Conservation (phyloP, 305 asterid species). For the Fraxinus xanthoxyloides region DNA sequence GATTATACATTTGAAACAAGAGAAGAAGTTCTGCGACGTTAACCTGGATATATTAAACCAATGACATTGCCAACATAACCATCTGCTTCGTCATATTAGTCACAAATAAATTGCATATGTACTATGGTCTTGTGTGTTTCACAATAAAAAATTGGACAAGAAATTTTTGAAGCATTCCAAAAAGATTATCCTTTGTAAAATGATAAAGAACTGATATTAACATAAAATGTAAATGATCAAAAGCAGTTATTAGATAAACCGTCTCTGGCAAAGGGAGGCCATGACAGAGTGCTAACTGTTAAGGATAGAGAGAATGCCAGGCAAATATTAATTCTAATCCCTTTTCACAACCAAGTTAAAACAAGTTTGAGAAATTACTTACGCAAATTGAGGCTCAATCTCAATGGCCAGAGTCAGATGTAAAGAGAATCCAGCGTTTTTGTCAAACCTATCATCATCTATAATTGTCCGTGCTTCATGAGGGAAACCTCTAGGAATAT, state of each 20-base stretch:
- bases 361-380: constrained; percentile 32
- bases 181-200: neutral
- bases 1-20: neutral
- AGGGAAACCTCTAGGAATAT: constrained; percentile 79
- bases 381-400: constrained; percentile 84
- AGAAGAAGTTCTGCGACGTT: neutral
- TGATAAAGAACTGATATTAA: neutral
- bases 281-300: neutral
- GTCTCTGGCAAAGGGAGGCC: neutral
- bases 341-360: neutral
- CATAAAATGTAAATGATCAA: neutral
- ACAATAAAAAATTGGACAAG: neutral
- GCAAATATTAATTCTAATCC: neutral
- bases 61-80: neutral
- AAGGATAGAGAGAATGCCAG: neutral
- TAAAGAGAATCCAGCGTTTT: constrained; percentile 47
- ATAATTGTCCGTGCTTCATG: constrained; percentile 60
- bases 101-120: neutral
- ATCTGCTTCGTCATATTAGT: neutral
- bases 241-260: neutral
- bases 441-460: constrained; percentile 30
- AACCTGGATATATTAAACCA: neutral
- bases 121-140: neutral
- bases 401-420: constrained; percentile 85
- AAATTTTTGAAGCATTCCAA: neutral